Conservation (phyloP, 2,329 filamentous ascomycete species). For the Colletotrichum paranaense region DNA sequence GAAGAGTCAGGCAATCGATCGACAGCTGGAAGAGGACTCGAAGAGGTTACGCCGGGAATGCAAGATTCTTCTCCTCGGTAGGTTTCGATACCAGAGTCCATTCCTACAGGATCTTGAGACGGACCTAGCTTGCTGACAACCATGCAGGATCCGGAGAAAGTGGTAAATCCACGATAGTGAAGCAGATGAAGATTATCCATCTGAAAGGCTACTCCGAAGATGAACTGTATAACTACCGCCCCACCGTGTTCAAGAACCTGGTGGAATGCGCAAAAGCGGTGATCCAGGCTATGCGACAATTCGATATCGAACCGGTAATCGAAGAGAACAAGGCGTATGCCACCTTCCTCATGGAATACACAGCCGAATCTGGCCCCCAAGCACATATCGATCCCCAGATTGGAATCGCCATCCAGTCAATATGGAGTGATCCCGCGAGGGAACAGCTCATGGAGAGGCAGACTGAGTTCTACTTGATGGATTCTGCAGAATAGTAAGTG, state of each 20-base stretch:
- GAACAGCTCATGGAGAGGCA: constrained; percentile 89
- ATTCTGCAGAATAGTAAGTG: constrained; percentile 95
- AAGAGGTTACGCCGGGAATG: constrained; percentile 94
- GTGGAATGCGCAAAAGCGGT: constrained; percentile 96
- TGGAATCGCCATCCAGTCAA: constrained; percentile 82
- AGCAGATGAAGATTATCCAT: constrained; percentile 99
- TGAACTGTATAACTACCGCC: constrained; percentile 91
- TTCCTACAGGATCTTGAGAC: no score
- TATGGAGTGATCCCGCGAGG: constrained; percentile 92
- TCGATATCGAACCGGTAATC: constrained; percentile 82
- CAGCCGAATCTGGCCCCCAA: constrained; percentile 90
- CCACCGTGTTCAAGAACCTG: constrained; percentile 98
- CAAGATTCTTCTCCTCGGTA: constrained; percentile 97
- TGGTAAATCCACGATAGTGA: constrained; percentile 98
- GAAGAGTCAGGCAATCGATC: constrained; percentile 95
- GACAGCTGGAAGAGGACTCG: constrained; percentile 92
- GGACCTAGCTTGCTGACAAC: constrained; percentile 13
- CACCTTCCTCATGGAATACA: constrained; percentile 86
- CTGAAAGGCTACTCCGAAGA: constrained; percentile 97
- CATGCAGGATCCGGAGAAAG: constrained; percentile 91
- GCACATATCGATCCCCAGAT: constrained; percentile 84
- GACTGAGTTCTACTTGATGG: constrained; percentile 99
- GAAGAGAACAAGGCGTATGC: constrained; percentile 79
- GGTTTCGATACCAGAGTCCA: constrained; percentile 41
- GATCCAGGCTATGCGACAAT: constrained; percentile 91